Percentiles rank a stretch among this genome's conserved stretches.
phyloP scores from a whole-genome alignment of 495 filamentous ascomycete genomes.

The Penicillium paxilli region DNA sequence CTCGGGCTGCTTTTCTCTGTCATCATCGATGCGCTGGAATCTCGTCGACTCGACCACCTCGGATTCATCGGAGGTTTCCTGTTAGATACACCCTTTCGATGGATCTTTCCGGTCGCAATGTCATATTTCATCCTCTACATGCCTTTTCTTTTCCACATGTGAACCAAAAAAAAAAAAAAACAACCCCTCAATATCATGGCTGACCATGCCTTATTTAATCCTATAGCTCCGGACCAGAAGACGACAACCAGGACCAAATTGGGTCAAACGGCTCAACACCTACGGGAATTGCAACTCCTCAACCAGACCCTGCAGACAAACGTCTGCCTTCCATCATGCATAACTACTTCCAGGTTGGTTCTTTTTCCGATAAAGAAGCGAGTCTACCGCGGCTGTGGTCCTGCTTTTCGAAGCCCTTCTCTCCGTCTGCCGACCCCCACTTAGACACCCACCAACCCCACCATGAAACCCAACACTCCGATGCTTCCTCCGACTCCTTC shows the following conservation, averaged over 20 bases:
- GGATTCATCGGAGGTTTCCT: constrained; percentile 11
- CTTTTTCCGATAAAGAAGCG: constrained; percentile 51
- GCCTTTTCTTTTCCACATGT: too few relatives aligned
- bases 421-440: constrained; percentile 12
- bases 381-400: constrained; percentile 52
- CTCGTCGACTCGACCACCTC: neutral
- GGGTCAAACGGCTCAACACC: constrained; percentile 77
- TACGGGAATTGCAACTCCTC: constrained; percentile 82
- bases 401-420: constrained; percentile 24
- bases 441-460: constrained; percentile 15
- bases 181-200: constrained; percentile 13
- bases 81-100: neutral
- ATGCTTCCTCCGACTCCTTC: constrained; percentile 38
- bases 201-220: constrained; percentile 21
- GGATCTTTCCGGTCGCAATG: neutral
- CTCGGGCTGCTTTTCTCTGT: neutral
- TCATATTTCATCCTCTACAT: too few relatives aligned
- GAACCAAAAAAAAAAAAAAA: too few relatives aligned
- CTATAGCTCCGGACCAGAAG: constrained; percentile 49
- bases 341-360: constrained; percentile 98
- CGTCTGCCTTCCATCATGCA: constrained; percentile 87
- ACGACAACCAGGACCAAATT: constrained; percentile 74
- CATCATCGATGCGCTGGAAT: too few relatives aligned
- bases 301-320: constrained; percentile 86
- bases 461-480: constrained; percentile 12